Evolutionary conservation across 805 yeast species (phyloP), one percentile per base, ranked within the genome.

Genomic region (Huiozyma sinensis): DNA sequence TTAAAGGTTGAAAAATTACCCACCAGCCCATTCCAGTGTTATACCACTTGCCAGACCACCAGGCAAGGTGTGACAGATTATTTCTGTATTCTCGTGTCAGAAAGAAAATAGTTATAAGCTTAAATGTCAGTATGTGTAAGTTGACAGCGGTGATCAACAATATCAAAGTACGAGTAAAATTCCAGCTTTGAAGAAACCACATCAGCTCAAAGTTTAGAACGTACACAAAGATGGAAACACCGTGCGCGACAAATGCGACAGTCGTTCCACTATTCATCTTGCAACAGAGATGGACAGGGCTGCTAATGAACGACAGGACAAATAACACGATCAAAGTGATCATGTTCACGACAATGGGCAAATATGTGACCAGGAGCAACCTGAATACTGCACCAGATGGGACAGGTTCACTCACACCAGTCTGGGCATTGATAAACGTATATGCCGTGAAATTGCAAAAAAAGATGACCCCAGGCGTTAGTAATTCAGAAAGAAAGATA

Each of bases 1-100:
- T 63, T 3, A 71, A 47, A 1, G 88, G 88, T 49, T 81, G 88
- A 2, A 79, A 65, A 6, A 81, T 42, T 0, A 76, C 65, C 39
- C 72, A 60, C 76, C 81, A 76, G 0, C 88, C 86, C 38, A 81
- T 65, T 0, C 79, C 79, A 0, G 79, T 70, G 10, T 70, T 70
- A 39, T 72, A 54, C 90, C 90, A 83, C 44, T 71, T 75, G 0
- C 89, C 88, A 8, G 85, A 73, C 88, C 89, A 83, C 86, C 87
- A 81, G 2, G 89, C 81, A 33, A 73, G 58, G 52, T 81, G 83
- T 0, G 84, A 64, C 38, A 67, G 71, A 48, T 74, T 82, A 50
- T 72, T 76, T 45, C 70, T 73, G 51, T 72, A 72, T 54, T 86
- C 95, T 40, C 81, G 70, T 6, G 83, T 73, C 36, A 84, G 58